Evolutionary conservation across 2,329 filamentous ascomycete species (phyloP).

Genomic region (Rhynchosporium agropyri): DNA sequence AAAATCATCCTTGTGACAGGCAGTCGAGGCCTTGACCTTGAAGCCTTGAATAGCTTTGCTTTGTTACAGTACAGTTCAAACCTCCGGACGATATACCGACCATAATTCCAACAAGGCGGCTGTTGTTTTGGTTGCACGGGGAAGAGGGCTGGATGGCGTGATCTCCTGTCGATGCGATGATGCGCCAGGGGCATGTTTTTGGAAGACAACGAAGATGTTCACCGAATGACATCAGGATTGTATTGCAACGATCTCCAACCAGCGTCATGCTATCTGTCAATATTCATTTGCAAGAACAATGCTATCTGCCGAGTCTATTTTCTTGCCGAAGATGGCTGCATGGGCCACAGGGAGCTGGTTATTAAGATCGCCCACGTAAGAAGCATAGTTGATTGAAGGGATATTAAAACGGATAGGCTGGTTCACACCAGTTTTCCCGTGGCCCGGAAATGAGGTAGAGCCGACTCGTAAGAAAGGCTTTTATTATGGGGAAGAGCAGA

Average conservation of each 20-base stretch:
- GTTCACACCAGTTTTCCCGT: neutral
- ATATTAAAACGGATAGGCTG: constrained; percentile 10
- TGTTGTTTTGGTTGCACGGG: constrained; percentile 11
- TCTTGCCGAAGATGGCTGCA: constrained; percentile 3
- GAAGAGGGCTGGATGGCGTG: neutral
- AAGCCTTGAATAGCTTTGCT: neutral
- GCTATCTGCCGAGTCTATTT: neutral
- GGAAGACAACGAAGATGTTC: constrained; percentile 9
- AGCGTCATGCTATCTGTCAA: constrained; percentile 9
- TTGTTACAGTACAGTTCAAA: neutral
- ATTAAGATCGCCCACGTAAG: constrained; percentile 12
- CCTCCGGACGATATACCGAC: constrained; percentile 11
- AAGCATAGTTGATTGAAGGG: constrained; percentile 12
- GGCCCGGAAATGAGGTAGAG: constrained; percentile 4
- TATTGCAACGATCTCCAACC: constrained; percentile 14
- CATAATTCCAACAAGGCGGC: neutral
- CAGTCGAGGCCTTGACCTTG: constrained; percentile 15
- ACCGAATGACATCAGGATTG: constrained; percentile 6
- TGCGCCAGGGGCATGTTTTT: neutral
- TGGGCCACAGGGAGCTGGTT: constrained; percentile 4
- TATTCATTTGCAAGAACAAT: constrained; percentile 13
- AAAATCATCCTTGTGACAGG: constrained; percentile 18
- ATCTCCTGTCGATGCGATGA: constrained; percentile 13
- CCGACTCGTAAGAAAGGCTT: neutral
- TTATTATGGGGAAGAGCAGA: constrained; percentile 5